Base-by-base conservation (phyloP, 164 flowering plant genomes). In the Saururus chinensis region DNA sequence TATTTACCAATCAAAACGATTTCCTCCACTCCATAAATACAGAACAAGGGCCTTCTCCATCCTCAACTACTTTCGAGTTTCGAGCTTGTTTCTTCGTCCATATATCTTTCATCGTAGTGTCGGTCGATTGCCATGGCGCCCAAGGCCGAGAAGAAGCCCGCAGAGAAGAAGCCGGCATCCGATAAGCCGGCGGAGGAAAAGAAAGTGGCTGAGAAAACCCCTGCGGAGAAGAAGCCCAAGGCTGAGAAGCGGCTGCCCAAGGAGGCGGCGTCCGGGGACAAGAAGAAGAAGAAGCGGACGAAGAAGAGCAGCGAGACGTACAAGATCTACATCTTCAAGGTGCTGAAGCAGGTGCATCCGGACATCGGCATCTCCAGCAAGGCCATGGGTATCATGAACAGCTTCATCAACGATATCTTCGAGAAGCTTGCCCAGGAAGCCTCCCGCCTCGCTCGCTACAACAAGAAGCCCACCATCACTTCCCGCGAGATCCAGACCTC, bases 401-500 rank as follows among this genome's bases (percentile, higher is more conserved):
- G 74, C 37, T 65, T 65, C 57, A 65, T 65, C 62, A 65, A 65
- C 19, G 68, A 65, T 49, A 76, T 76, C 64, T 76, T 76, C 45
- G 79, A 76, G 74, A 73, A 74, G 64, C 77, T 76, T 9, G 83
- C 81, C 0, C 76, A 71, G 76, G 83, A 79, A 42, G 45, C 83
- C 0, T 75, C 83, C 1, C 56, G 65, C 40, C 69, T 79, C 20
- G 80, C 83, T 1, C 60, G 83, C 42, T 80, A 80, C 67, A 80
- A 77, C 71, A 80, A 77, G 79, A 65, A 65, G 68, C 68, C 68
- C 17, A 65, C 68, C 57, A 65, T 65, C 51, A 65, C 83, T 0
- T 74, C 79, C 0, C 40, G 82, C 66, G 82, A 79, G 69, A 79
- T 79, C 61, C 83, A 80, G 74, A 77, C 83, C 11, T 80, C 83